Conservation (phyloP, 2,329 filamentous ascomycete species). For the Rhytidhysteron rufulum region DNA sequence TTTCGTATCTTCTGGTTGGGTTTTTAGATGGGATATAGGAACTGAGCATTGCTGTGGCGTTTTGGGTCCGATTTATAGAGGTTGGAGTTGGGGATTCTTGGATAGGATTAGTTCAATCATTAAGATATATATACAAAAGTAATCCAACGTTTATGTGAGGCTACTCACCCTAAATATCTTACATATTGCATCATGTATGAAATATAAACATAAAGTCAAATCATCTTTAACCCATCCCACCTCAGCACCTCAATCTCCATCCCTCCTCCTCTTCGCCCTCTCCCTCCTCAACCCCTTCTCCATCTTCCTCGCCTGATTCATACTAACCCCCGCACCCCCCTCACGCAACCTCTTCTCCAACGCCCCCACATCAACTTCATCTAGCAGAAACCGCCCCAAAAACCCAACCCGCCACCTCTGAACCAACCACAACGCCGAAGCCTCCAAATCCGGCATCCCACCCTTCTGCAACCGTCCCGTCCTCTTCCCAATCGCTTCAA, state of each 20-base stretch:
- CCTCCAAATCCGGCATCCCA: slow-evolving; percentile 65
- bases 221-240: too few species aligned
- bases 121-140: too few species aligned
- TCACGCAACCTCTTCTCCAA: slow-evolving; percentile 51
- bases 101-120: too few species aligned
- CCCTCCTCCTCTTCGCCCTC: slow-evolving; percentile 1
- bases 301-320: slow-evolving; percentile 66
- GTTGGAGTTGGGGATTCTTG: too few species aligned
- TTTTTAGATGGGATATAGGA: neutral
- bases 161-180: too few species aligned
- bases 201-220: too few species aligned
- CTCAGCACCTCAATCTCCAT: neutral
- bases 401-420: slow-evolving; percentile 76
- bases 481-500: slow-evolving; percentile 66
- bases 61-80: too few species aligned
- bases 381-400: slow-evolving; percentile 73
- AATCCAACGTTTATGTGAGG: too few species aligned
- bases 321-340: slow-evolving; percentile 50
- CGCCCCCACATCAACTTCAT: slow-evolving; percentile 64
- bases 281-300: slow-evolving; percentile 52
- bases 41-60: too few species aligned
- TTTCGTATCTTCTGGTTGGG: neutral
- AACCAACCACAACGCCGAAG: slow-evolving; percentile 74
- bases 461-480: slow-evolving; percentile 75
- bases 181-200: too few species aligned